Evolutionary conservation across 139 green algal species (phyloP).

Genomic region (Monoraphidium neglectum): DNA sequence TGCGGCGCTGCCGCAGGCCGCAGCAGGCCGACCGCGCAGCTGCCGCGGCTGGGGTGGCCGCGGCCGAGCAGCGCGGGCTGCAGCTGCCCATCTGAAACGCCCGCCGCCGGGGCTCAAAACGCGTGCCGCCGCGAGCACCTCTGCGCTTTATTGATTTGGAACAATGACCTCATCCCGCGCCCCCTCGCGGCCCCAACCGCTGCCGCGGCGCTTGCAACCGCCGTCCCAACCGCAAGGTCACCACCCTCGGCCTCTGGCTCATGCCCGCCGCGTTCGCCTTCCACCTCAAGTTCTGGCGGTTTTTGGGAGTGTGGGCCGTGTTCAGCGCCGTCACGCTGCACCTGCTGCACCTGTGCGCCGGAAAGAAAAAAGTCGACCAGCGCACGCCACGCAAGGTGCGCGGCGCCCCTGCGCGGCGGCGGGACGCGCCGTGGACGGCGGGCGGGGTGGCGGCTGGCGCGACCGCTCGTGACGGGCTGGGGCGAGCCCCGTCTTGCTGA

Average conservation of each 20-base stretch:
- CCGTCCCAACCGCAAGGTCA: slow-evolving; percentile 51
- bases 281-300: slow-evolving; percentile 77
- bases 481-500: neutral
- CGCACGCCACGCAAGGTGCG: slow-evolving; percentile 62
- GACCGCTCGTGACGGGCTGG: neutral
- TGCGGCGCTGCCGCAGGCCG: no score
- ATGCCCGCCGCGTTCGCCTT: slow-evolving; percentile 73
- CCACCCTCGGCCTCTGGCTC: slow-evolving; percentile 84
- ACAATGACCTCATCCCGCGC: neutral
- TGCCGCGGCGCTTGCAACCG: no score
- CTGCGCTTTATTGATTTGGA: no score
- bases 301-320: slow-evolving; percentile 69
- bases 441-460: no score
- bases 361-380: slow-evolving; percentile 51
- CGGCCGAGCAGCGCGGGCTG: no score
- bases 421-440: no score
- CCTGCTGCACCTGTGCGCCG: slow-evolving; percentile 63
- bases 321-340: slow-evolving; percentile 69
- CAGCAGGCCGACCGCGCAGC: no score
- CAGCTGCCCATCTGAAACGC: no score
- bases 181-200: neutral
- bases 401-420: neutral
- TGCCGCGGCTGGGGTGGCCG: no score
- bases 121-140: no score
- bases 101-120: no score